Evolutionary conservation across 768 basidiomycete species (phyloP).

Genomic region (Suillus fuscotomentosus): DNA sequence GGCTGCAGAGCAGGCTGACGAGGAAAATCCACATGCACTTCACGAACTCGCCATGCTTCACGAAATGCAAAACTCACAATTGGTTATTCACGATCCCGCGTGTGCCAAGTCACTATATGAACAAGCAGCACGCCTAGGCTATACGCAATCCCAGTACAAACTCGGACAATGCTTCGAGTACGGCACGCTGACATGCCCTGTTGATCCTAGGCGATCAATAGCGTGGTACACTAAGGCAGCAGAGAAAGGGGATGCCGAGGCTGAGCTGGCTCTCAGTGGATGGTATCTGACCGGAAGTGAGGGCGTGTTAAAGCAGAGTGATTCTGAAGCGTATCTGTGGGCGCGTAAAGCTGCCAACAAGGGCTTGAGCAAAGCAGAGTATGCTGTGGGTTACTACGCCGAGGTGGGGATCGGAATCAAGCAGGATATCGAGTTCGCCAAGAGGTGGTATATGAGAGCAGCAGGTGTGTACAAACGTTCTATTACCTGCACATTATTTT

Average conservation of each 20-base stretch:
- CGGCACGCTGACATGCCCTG: conserved; percentile 81
- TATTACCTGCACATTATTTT: conserved; percentile 1
- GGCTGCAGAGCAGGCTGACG: conserved; percentile 96
- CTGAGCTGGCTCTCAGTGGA: conserved; percentile 93
- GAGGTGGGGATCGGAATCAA: conserved; percentile 98
- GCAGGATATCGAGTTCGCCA: conserved; percentile 93
- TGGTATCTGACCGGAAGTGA: conserved; percentile 98
- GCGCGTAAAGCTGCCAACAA: conserved; percentile 95
- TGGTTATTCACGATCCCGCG: conserved; percentile 76
- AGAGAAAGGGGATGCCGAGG: conserved; percentile 92
- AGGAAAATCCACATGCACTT: conserved; percentile 95
- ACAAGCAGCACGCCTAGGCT: conserved; percentile 90
- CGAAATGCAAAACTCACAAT: conserved; percentile 62
- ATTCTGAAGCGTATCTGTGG: conserved; percentile 99
- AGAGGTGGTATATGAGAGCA: conserved; percentile 98
- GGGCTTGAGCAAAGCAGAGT: conserved; percentile 95
- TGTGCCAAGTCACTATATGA: conserved; percentile 86
- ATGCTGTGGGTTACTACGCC: conserved; percentile 97
- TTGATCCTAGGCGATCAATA: conserved; percentile 92
- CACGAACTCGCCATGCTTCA: conserved; percentile 92
- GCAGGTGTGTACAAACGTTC: conserved; percentile 64
- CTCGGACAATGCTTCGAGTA: conserved; percentile 96
- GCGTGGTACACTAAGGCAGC: conserved; percentile 99
- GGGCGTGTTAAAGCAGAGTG: conserved; percentile 94
- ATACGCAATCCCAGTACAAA: conserved; percentile 92